These are phyloP conservation scores for Cyberlindnera meyerae DNA, from an alignment of 805 yeast species.

Conservation along the genomic window DNA sequence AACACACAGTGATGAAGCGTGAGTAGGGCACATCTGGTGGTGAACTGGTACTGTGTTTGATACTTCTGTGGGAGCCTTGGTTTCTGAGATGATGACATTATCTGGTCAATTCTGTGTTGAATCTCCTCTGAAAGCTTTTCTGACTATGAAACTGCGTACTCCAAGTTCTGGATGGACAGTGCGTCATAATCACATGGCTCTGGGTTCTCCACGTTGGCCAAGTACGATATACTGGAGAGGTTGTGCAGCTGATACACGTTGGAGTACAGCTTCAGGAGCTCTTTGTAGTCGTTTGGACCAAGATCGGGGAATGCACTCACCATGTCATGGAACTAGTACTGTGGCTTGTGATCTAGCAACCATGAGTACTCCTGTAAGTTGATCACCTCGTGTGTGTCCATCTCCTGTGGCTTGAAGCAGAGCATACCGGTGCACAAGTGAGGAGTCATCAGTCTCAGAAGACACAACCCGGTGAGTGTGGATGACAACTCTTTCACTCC, in stretches of 20 bases:
- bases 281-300: constrained; percentile 9
- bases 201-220: constrained; percentile 10
- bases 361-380: constrained; percentile 9
- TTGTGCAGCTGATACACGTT: constrained; percentile 14
- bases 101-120: neutral
- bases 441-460: constrained; percentile 9
- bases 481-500: constrained; percentile 9
- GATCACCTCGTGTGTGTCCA: constrained; percentile 14
- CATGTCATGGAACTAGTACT: constrained; percentile 13
- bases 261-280: constrained; percentile 8
- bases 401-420: constrained; percentile 6
- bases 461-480: constrained; percentile 11
- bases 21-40: constrained; percentile 5
- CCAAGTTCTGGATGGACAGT: constrained; percentile 7
- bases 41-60: constrained; percentile 7
- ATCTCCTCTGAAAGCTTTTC: constrained; percentile 4
- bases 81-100: neutral
- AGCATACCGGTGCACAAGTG: constrained; percentile 13
- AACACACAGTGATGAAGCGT: constrained; percentile 13
- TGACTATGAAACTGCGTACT: constrained; percentile 5
- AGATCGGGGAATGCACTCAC: constrained; percentile 10
- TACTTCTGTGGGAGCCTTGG: constrained; percentile 4
- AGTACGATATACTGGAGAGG: constrained; percentile 11
- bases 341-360: constrained; percentile 11
- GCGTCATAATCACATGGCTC: constrained; percentile 9